Base-by-base conservation (phyloP, 1,284 basidiomycete genomes). In the Sphaerobolus stellatus region DNA sequence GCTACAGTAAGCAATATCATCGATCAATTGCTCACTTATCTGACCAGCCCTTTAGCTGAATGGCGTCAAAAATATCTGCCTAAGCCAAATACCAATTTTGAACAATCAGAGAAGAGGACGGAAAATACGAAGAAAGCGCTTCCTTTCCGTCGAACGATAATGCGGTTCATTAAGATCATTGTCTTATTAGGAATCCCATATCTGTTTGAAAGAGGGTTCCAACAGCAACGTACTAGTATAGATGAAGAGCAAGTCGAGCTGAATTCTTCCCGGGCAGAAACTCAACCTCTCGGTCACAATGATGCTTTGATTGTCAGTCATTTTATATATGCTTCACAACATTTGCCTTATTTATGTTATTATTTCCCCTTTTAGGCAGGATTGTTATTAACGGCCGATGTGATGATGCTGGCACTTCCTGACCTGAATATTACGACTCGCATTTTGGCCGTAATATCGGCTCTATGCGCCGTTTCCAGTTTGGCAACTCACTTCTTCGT, bases 111-210 rank as follows among this genome's bases (percentile, higher is more conserved):
- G 56, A 14, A 55, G 58, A 5, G 56, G 56, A 18, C 62, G 64
- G 47, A 57, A 65, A 3, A 58, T 64, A 22, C 72, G 65, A 43
- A 75, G 68, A 22, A 34, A 18, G 44, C 38, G 40, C 66, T 73
- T 1, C 73, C 80, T 1, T 68, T 84, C 62, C 58, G 71, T n/a
- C 77, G 80, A 24, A 72, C 72, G 6, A 56, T 84, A 38, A 52
- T 79, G 41, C 84, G 88, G 64, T 68, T 88, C 61, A 38, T 86
- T 43, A 65, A 86, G 52, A 80, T 82, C 1, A 73, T 78, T 60
- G 54, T 89, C 25, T 88, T 84, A 62, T 75, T 90, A 13, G 88
- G 88, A 2, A 81, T 90, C 48, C 88, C 88, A 1, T 88, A 84
- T 68, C 66, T 90, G 52, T 86, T 88, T 70, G 67, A 81, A 60